phyloP scores from a whole-genome alignment of 768 basidiomycete species.

The Rhizopogon sp. region DNA sequence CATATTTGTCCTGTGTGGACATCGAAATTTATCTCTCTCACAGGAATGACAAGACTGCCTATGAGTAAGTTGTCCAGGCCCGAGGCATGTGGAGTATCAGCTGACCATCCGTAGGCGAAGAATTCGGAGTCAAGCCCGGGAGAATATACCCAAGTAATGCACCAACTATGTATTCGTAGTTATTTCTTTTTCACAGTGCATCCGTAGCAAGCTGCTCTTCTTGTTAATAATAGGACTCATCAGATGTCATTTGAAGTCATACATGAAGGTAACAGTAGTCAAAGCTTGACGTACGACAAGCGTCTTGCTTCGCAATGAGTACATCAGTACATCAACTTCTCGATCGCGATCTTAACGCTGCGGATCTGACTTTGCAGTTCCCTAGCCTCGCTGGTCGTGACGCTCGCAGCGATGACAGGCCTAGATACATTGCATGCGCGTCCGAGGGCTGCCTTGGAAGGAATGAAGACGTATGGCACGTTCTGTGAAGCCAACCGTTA shows the following conservation, averaged over 20 bases:
- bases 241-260: no score
- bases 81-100: not conserved
- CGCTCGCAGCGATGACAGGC: conserved; percentile 91
- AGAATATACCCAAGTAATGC: conserved; percentile 77
- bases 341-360: conserved; percentile 64
- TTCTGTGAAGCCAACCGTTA: not conserved
- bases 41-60: conserved; percentile 91
- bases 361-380: conserved; percentile 88
- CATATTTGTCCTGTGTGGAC: not conserved
- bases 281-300: not conserved
- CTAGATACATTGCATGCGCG: conserved; percentile 94
- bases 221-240: no score
- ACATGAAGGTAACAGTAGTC: no score
- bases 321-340: conserved; percentile 40
- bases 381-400: conserved; percentile 93
- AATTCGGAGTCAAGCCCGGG: conserved; percentile 82
- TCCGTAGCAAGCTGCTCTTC: no score
- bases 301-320: not conserved
- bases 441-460: conserved; percentile 92
- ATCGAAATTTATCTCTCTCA: conserved; percentile 5
- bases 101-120: conserved; percentile 50
- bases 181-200: not conserved
- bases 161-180: not conserved
- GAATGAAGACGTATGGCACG: conserved; percentile 85
- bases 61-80: conserved; percentile 59